Percentiles rank a stretch among this genome's conserved stretches.
These are phyloP conservation scores for Litchi chinensis DNA, from an alignment of 345 rosid species.

Conservation along the genomic window DNA sequence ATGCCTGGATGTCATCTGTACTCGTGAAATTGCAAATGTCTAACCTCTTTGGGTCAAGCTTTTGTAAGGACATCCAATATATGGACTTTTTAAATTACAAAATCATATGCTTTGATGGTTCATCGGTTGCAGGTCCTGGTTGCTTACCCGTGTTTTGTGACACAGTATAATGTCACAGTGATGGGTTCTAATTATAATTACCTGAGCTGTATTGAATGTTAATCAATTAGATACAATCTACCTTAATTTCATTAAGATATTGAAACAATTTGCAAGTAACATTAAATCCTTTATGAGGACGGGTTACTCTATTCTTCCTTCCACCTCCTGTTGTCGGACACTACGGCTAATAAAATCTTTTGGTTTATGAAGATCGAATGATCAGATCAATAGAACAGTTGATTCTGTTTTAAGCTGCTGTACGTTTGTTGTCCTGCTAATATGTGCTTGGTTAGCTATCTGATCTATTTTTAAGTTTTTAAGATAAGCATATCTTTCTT, in stretches of 20 bases:
- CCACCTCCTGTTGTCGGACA: not conserved
- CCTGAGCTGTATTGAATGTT: too few species aligned
- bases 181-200: too few species aligned
- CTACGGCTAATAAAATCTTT: not conserved
- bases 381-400: not conserved
- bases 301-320: not conserved
- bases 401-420: not conserved
- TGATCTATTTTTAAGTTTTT: not conserved
- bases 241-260: not conserved
- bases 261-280: not conserved
- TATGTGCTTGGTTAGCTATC: not conserved
- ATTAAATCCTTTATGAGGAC: not conserved
- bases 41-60: not conserved
- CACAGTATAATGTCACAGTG: too few species aligned
- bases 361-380: not conserved
- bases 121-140: not conserved
- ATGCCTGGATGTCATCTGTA: constrained; percentile 5
- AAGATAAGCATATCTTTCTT: not conserved
- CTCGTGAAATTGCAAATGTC: constrained; percentile 3
- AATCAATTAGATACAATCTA: too few species aligned
- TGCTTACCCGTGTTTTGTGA: not conserved
- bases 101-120: not conserved
- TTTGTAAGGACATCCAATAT: not conserved
- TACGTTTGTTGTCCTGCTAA: not conserved
- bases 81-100: not conserved